phyloP scores from a whole-genome alignment of 2,329 filamentous ascomycete genomes.

The Chaetomium sp. region DNA sequence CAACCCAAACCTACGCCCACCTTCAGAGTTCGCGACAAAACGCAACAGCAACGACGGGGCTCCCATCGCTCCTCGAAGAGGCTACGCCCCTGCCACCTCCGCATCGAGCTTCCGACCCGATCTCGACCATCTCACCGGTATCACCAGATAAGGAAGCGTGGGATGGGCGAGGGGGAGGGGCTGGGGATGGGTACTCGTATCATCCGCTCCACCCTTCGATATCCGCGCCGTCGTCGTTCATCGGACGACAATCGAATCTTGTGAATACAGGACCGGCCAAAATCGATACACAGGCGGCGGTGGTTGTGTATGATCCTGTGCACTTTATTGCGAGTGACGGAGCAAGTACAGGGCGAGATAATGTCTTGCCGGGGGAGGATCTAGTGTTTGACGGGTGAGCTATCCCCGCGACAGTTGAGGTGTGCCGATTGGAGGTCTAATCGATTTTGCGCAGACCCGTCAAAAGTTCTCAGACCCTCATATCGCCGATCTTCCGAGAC shows the following conservation, averaged over 20 bases:
- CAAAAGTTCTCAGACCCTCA: conserved; percentile 33
- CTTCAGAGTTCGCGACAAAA: conserved; percentile 19
- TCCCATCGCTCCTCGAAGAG: conserved; percentile 34
- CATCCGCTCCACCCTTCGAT: conserved; percentile 8
- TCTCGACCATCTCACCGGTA: conserved; percentile 2
- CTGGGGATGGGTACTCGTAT: not conserved
- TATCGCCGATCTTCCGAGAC: conserved; percentile 31
- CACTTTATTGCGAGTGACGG: conserved; percentile 34
- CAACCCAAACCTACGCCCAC: conserved; percentile 28
- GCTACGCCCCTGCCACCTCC: conserved; percentile 26
- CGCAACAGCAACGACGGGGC: conserved; percentile 19
- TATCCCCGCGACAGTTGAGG: not conserved
- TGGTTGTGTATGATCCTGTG: conserved; percentile 31
- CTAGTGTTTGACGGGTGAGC: conserved; percentile 37
- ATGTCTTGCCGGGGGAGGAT: conserved; percentile 38
- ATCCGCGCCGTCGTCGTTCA: conserved; percentile 17
- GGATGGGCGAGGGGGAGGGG: conserved; percentile 3
- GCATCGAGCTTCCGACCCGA: conserved; percentile 14
- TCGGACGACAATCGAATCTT: conserved; percentile 22
- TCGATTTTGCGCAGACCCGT: conserved; percentile 27
- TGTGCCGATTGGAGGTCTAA: conserved; percentile 10
- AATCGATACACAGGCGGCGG: conserved; percentile 35
- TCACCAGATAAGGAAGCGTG: conserved; percentile 15
- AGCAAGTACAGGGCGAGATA: conserved; percentile 35
- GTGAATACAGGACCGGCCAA: conserved; percentile 8